Base-by-base conservation (phyloP, 2,329 filamentous ascomycete species). In the Clonostachys sp. region DNA sequence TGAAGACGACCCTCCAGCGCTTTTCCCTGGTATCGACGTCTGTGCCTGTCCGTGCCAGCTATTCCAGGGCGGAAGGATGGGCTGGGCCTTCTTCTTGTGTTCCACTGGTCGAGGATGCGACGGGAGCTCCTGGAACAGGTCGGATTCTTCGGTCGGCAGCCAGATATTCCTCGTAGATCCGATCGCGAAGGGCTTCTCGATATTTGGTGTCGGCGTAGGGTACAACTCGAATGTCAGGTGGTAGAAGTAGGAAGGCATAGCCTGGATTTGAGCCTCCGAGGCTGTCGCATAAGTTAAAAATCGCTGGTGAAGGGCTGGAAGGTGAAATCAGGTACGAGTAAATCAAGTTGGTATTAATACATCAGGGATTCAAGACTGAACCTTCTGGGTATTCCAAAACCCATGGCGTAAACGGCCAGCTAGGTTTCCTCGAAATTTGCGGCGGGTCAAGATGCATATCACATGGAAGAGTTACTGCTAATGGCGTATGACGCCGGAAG, bases 181-280 rank as follows among this genome's bases (percentile, higher is more conserved):
- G 12, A 36, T 45, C 18, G 35, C 41, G 34, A 24, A 18, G 16
- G 41, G 41, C 38, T 20, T 47, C 49, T 46, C 50, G 24, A 48
- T 49, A 46, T 38, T 45, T 44, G 41, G 70, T 45, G 68, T 62
- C 42, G 71, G 62, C 51, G 66, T 73, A 41, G 72, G 64, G 61
- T 85, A 86, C 40, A 86, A 71, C 67, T 86, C 83, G 57, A 86
- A 76, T 55, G 79, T 83, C n/a, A 86, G 59, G 55, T 86, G 81
- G 57, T 85, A 86, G 53, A 79, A 80, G 61, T 83, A 84, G 33
- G 75, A 74, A 68, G 77, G 75, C 80, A 83, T 83, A 68, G 60
- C 36, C 24, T 30, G 24, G 24, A 30, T 30, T 30, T 30, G 24
- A 30, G 24, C 24, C 24, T 10, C 24, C 24, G 24, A 30, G 24